Percentiles rank a stretch among this genome's conserved stretches.
phyloP scores from a whole-genome alignment of 1,284 basidiomycete genomes.

The Moniliella sp. region DNA sequence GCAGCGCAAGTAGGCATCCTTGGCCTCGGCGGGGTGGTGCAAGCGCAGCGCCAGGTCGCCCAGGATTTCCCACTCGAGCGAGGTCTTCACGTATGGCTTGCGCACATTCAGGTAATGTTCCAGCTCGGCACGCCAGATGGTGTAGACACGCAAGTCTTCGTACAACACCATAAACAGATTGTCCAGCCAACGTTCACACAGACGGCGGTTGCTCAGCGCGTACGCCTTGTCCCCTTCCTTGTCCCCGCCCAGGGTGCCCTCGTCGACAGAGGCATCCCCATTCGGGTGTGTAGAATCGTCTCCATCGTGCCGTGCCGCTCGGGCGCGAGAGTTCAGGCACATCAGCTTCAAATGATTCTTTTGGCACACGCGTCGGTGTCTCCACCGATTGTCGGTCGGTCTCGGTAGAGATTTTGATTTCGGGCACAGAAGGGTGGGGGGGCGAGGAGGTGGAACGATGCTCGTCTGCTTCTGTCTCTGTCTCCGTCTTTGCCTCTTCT shows the following conservation, averaged over 20 bases:
- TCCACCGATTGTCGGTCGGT: too few species aligned
- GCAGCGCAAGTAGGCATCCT: conserved; percentile 85
- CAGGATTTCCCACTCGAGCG: conserved; percentile 90
- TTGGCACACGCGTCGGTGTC: too few species aligned
- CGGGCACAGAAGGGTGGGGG: conserved; percentile 59
- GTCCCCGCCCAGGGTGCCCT: too few species aligned
- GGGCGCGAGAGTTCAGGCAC: too few species aligned
- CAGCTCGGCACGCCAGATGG: conserved; percentile 95
- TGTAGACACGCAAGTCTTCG: conserved; percentile 96
- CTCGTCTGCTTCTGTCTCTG: conserved; percentile 3
- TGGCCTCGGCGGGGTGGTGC: conserved; percentile 89
- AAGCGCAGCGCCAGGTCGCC: conserved; percentile 76
- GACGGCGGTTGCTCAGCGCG: conserved; percentile 80
- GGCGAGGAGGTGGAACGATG: too few species aligned
- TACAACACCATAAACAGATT: conserved; percentile 96
- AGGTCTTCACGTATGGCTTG: conserved; percentile 85
- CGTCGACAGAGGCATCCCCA: too few species aligned
- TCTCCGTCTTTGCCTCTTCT: not conserved
- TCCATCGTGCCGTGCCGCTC: too few species aligned
- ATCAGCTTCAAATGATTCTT: too few species aligned
- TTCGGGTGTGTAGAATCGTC: too few species aligned
- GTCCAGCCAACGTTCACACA: conserved; percentile 93
- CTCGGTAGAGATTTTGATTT: conserved; percentile 68
- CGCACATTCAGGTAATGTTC: conserved; percentile 94
- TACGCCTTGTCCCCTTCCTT: too few species aligned